Percentiles rank a stretch among this genome's conserved stretches.
Conservation (phyloP, 208 protist genomes). For the Novymonas esmeraldas region DNA sequence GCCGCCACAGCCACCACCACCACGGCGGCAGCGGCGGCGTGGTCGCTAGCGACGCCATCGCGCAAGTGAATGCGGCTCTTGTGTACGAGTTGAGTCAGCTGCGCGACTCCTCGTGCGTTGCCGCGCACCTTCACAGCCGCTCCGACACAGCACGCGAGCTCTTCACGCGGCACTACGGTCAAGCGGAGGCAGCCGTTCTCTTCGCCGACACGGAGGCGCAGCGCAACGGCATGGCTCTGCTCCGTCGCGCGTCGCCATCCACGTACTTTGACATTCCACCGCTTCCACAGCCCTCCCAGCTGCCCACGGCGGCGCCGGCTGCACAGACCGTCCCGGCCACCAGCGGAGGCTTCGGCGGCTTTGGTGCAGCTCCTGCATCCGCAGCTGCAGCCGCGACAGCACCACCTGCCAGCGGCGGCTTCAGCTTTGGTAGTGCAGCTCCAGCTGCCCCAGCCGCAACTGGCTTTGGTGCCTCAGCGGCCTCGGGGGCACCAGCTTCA, state of each 20-base stretch:
- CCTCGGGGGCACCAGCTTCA: slow-evolving; percentile 7
- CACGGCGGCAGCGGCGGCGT: slow-evolving; percentile 16
- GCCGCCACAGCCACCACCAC: slow-evolving; percentile 15
- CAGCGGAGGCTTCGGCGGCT: slow-evolving; percentile 23
- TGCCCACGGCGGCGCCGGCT: not conserved
- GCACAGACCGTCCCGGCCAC: slow-evolving; percentile 11
- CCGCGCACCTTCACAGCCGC: slow-evolving; percentile 58
- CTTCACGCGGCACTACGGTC: slow-evolving; percentile 71
- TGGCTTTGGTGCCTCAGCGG: slow-evolving; percentile 24
- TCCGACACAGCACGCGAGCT: slow-evolving; percentile 51
- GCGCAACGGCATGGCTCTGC: slow-evolving; percentile 28
- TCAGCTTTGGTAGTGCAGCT: slow-evolving; percentile 3
- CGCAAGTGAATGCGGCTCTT: slow-evolving; percentile 70
- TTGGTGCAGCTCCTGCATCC: slow-evolving; percentile 19
- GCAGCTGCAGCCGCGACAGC: slow-evolving; percentile 6
- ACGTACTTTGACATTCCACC: slow-evolving; percentile 38
- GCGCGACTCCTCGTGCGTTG: slow-evolving; percentile 54
- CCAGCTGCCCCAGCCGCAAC: slow-evolving; percentile 11
- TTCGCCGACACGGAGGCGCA: slow-evolving; percentile 45
- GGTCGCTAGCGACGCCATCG: slow-evolving; percentile 38
- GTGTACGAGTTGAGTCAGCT: slow-evolving; percentile 68
- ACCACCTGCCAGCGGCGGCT: slow-evolving; percentile 12
- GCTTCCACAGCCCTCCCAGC: slow-evolving; percentile 20
- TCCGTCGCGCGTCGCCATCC: slow-evolving; percentile 23
- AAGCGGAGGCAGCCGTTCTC: slow-evolving; percentile 68